Percentiles rank a stretch among this genome's conserved stretches.
These are phyloP conservation scores for Chytridium lagenaria DNA, from an alignment of 371 early-diverging fungal genomes.

Conservation along the genomic window DNA sequence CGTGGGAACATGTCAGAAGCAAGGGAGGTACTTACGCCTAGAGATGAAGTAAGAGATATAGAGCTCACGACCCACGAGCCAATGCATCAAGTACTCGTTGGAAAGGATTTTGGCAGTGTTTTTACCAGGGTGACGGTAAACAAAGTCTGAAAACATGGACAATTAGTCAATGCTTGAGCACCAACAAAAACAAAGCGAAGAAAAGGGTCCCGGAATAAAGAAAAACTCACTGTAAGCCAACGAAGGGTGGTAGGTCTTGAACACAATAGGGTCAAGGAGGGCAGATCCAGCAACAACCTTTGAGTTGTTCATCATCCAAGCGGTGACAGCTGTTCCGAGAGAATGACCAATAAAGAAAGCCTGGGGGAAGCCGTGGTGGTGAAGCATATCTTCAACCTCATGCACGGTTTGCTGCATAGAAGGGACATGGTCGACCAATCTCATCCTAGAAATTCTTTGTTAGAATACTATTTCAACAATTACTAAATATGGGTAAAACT, in stretches of 20 bases:
- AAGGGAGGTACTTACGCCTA: slow-evolving; percentile 61
- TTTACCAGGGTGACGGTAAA: slow-evolving; percentile 65
- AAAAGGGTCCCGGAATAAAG: too few species aligned
- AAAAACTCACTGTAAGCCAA: slow-evolving; percentile 59
- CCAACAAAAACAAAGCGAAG: slow-evolving; percentile 8
- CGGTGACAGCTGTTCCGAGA: slow-evolving; percentile 67
- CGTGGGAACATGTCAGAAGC: too few species aligned
- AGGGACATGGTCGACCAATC: slow-evolving; percentile 65
- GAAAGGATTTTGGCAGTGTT: slow-evolving; percentile 45
- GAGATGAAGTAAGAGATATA: slow-evolving; percentile 71
- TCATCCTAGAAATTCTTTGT: slow-evolving; percentile 57
- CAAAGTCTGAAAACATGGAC: slow-evolving; percentile 54
- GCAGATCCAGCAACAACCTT: slow-evolving; percentile 61
- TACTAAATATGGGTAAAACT: not conserved
- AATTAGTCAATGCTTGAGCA: not conserved
- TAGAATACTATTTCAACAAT: not conserved
- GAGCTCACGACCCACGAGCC: slow-evolving; percentile 72
- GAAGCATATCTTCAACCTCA: slow-evolving; percentile 68
- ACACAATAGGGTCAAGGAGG: slow-evolving; percentile 72
- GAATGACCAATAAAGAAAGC: slow-evolving; percentile 76
- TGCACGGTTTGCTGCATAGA: slow-evolving; percentile 65
- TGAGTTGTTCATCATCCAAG: slow-evolving; percentile 50
- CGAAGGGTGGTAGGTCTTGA: slow-evolving; percentile 69
- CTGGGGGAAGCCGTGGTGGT: slow-evolving; percentile 56
- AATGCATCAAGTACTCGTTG: slow-evolving; percentile 66